Conservation (phyloP, 306 rosid genomes). For the Begonia fuchsioides region DNA sequence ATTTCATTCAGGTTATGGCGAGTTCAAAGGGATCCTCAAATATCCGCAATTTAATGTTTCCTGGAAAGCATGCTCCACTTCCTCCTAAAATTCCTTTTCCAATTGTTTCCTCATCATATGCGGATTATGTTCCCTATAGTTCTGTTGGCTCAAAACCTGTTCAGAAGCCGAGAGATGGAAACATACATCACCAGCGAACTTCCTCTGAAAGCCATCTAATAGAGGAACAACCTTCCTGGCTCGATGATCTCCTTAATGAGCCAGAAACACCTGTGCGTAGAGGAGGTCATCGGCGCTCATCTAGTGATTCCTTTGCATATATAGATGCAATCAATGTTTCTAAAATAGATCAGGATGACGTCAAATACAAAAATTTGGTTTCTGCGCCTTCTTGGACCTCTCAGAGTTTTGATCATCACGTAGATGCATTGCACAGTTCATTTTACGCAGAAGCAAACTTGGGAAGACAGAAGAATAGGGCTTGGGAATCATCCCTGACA, state of each 20-base stretch:
- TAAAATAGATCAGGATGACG: slow-evolving; percentile 6
- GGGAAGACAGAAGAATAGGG: slow-evolving; percentile 51
- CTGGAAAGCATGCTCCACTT: slow-evolving; percentile 79
- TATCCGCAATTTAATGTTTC: slow-evolving; percentile 54
- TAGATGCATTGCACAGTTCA: slow-evolving; percentile 52
- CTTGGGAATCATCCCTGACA: slow-evolving; percentile 55
- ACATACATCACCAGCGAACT: slow-evolving; percentile 67
- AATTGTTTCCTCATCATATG: slow-evolving; percentile 59
- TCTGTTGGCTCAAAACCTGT: slow-evolving; percentile 39
- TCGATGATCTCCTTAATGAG: slow-evolving; percentile 96
- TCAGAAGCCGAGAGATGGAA: slow-evolving; percentile 73
- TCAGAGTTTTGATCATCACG: slow-evolving; percentile 55
- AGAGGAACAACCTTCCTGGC: slow-evolving; percentile 99
- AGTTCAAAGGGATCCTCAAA: slow-evolving; percentile 76
- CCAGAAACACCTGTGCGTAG: slow-evolving; percentile 90
- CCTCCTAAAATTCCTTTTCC: slow-evolving; percentile 99
- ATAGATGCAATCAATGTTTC: slow-evolving; percentile 31
- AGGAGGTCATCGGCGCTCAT: slow-evolving; percentile 95
- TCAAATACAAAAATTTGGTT: slow-evolving; percentile 4
- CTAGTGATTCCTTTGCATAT: slow-evolving; percentile 96
- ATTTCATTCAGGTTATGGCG: slow-evolving; percentile 31
- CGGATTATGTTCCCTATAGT: slow-evolving; percentile 54
- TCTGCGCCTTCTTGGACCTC: slow-evolving; percentile 32
- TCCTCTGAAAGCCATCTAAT: slow-evolving; percentile 78
- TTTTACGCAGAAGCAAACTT: slow-evolving; percentile 40